Evolutionary conservation across 176 grass and related monocot genomes (phyloP).

Genomic region (Dactylis glomerata): DNA sequence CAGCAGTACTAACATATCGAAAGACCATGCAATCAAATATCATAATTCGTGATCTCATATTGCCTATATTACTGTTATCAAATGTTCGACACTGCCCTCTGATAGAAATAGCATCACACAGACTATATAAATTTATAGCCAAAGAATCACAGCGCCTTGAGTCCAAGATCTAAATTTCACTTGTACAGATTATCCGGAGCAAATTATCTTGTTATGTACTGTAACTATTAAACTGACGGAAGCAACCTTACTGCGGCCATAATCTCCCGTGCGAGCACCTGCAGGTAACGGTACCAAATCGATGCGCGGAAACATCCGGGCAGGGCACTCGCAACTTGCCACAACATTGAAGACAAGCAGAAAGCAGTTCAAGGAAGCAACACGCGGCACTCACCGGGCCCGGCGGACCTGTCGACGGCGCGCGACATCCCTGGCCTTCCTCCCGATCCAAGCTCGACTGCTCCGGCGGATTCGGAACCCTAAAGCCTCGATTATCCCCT

Average conservation of each 20-base stretch:
- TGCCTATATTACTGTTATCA: not conserved
- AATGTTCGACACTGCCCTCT: not conserved
- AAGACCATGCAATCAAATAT: not conserved
- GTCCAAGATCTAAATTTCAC: not conserved
- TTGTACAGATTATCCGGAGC: not conserved
- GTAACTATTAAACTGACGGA: not conserved
- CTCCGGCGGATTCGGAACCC: constrained; percentile 6
- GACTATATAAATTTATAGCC: not conserved
- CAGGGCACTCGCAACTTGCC: not conserved
- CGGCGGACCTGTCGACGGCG: constrained; percentile 34
- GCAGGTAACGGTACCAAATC: not conserved
- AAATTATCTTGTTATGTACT: not conserved
- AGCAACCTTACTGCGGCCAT: not conserved
- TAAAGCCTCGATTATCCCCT: not conserved
- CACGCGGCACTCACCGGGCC: constrained; percentile 55
- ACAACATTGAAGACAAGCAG: not conserved
- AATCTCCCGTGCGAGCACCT: not conserved
- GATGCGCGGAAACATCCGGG: not conserved
- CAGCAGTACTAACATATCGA: not conserved
- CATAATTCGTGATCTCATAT: not conserved
- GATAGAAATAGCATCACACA: not conserved
- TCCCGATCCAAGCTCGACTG: not conserved
- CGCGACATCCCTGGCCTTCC: constrained; percentile 44
- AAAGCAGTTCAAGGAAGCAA: not conserved
- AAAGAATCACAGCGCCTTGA: not conserved